Evolutionary conservation across 2,329 filamentous ascomycete species (phyloP).

Genomic region (Talaromyces marneffei): DNA sequence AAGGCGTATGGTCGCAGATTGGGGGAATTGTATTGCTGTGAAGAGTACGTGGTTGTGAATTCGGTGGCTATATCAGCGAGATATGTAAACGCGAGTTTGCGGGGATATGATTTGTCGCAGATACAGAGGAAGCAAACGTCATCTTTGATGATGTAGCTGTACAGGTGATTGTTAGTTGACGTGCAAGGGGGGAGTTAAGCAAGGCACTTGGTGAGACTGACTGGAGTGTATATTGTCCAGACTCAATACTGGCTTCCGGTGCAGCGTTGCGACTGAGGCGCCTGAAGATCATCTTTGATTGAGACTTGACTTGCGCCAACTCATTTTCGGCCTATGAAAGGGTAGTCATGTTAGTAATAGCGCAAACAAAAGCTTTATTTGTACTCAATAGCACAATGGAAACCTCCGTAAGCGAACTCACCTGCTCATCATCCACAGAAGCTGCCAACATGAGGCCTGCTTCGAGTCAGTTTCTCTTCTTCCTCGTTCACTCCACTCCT

Average conservation of each 20-base stretch:
- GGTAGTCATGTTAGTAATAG: neutral
- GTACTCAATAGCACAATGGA: neutral
- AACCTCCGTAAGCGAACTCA: constrained; percentile 29
- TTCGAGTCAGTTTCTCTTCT: neutral
- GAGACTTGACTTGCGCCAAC: constrained; percentile 79
- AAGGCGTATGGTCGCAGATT: constrained; percentile 86
- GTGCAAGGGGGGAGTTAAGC: neutral
- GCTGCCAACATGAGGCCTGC: constrained; percentile 92
- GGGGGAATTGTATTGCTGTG: constrained; percentile 65
- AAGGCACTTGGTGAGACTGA: constrained; percentile 41
- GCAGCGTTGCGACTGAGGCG: constrained; percentile 84
- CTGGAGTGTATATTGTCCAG: constrained; percentile 77
- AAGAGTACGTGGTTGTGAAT: constrained; percentile 79
- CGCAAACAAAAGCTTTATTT: neutral
- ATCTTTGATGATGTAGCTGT: constrained; percentile 75
- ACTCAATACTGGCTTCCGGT: constrained; percentile 86
- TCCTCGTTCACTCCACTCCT: neutral
- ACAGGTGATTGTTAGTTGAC: neutral
- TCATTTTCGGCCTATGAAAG: constrained; percentile 58
- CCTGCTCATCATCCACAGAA: constrained; percentile 85
- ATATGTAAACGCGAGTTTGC: constrained; percentile 98
- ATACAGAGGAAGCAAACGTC: constrained; percentile 90
- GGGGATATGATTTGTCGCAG: constrained; percentile 87
- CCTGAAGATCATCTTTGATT: constrained; percentile 85
- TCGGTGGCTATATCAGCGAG: constrained; percentile 85